phyloP scores from a whole-genome alignment of 352 stramenopile genomes.

The Pythium scleroteichum region DNA sequence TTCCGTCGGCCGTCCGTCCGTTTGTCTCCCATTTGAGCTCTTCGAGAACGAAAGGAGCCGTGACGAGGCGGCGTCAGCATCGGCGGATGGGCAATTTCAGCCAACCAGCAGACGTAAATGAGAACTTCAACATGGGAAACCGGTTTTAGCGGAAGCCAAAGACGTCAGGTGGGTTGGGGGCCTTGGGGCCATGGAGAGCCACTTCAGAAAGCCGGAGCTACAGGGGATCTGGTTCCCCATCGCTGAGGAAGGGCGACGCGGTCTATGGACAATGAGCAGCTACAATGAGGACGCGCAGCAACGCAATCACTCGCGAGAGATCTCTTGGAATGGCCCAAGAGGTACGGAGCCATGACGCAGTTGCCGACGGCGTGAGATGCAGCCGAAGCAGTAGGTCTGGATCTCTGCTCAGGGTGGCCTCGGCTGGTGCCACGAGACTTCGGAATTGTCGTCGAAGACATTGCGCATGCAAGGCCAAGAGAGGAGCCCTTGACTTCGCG shows the following conservation, averaged over 20 bases:
- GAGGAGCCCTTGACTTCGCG: too few relatives aligned
- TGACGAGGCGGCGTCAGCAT: slow-evolving; percentile 22
- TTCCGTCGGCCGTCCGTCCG: slow-evolving; percentile 15
- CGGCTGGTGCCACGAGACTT: too few relatives aligned
- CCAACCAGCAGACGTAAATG: slow-evolving; percentile 8
- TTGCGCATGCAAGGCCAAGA: too few relatives aligned
- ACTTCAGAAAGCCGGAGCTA: slow-evolving; percentile 2
- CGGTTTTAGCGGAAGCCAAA: slow-evolving; percentile 2
- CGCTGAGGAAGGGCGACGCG: neutral
- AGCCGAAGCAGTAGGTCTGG: too few relatives aligned
- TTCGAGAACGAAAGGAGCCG: slow-evolving; percentile 3
- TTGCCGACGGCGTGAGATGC: too few relatives aligned
- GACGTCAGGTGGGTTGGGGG: neutral
- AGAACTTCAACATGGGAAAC: slow-evolving; percentile 18
- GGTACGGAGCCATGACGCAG: too few relatives aligned
- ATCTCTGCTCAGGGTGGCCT: too few relatives aligned
- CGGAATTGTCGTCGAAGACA: too few relatives aligned
- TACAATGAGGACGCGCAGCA: neutral
- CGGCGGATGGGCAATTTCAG: slow-evolving; percentile 9
- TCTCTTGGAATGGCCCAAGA: too few relatives aligned
- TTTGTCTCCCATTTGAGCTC: neutral
- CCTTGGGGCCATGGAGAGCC: neutral
- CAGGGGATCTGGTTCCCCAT: neutral
- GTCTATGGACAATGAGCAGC: neutral
- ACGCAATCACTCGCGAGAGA: neutral